These are phyloP conservation scores for Alternaria tenuissima DNA, from an alignment of 2,329 filamentous ascomycete species.

Conservation along the genomic window DNA sequence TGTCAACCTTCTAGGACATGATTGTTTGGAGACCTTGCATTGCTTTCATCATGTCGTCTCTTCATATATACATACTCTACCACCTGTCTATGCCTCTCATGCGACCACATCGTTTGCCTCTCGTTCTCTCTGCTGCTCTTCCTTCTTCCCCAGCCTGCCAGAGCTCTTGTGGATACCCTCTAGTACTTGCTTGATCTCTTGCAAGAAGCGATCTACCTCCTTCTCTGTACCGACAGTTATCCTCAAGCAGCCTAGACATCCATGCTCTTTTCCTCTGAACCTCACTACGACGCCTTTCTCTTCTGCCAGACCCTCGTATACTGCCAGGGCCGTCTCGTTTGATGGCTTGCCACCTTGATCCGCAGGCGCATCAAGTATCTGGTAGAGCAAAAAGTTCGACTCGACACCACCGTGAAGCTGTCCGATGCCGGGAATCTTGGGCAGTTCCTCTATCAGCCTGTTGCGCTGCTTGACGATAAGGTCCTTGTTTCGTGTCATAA, in stretches of 20 bases:
- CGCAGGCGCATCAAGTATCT: constrained; percentile 74
- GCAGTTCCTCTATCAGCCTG: constrained; percentile 76
- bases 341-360: constrained; percentile 72
- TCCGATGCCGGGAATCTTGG: constrained; percentile 79
- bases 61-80: not conserved
- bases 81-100: constrained; percentile 30
- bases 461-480: constrained; percentile 78
- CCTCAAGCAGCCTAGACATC: constrained; percentile 86
- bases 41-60: not conserved
- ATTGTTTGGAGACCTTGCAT: not conserved
- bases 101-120: constrained; percentile 61
- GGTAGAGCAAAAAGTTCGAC: constrained; percentile 90
- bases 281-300: constrained; percentile 88
- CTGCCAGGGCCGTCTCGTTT: constrained; percentile 77
- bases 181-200: constrained; percentile 67
- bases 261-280: constrained; percentile 91
- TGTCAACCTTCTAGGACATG: not conserved
- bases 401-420: constrained; percentile 79
- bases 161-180: constrained; percentile 56
- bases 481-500: constrained; percentile 76
- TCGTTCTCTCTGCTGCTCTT: constrained; percentile 58
- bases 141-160: constrained; percentile 39
- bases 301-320: constrained; percentile 88
- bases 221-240: constrained; percentile 91
- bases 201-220: constrained; percentile 82